Conservation (phyloP, 768 basidiomycete genomes). For the Cystobasidiopsis lactophilus region DNA sequence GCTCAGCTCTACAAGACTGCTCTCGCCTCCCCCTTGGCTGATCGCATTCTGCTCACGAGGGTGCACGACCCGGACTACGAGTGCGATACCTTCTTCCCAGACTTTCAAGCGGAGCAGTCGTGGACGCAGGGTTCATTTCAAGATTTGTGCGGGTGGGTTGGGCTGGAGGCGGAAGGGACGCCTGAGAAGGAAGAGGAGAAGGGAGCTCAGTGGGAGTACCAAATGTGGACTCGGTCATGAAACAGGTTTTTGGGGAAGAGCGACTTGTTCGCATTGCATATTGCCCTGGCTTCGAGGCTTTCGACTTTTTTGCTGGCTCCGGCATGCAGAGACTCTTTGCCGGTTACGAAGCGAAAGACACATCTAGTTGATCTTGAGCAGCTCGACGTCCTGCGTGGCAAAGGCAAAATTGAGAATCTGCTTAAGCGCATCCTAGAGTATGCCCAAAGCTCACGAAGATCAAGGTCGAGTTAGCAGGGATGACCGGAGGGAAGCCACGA, state of each 20-base stretch:
- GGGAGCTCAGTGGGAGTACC: constrained; percentile 65
- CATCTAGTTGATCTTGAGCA: constrained; percentile 41
- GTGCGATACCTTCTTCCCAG: constrained; percentile 72
- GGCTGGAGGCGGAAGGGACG: constrained; percentile 52
- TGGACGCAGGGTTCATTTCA: constrained; percentile 44
- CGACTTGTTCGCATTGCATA: too few relatives aligned
- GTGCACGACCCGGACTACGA: constrained; percentile 48
- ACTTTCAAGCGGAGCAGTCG: constrained; percentile 29
- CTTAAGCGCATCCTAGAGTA: constrained; percentile 45
- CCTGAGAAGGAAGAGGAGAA: constrained; percentile 46
- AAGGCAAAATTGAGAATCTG: constrained; percentile 48
- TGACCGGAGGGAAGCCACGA: constrained; percentile 54
- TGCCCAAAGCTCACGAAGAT: neutral
- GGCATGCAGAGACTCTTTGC: too few relatives aligned
- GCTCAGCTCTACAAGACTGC: constrained; percentile 55
- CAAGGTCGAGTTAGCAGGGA: constrained; percentile 22
- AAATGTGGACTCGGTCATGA: constrained; percentile 50
- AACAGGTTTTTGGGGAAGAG: too few relatives aligned
- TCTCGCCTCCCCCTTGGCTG: constrained; percentile 34
- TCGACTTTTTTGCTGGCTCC: too few relatives aligned
- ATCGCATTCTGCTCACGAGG: constrained; percentile 72
- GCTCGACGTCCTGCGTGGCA: constrained; percentile 34
- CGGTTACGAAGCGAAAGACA: too few relatives aligned
- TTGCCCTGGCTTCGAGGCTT: too few relatives aligned
- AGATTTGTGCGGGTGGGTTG: constrained; percentile 53